Conservation (phyloP, 1,139 yeast genomes). For the Candida tropicalis region DNA sequence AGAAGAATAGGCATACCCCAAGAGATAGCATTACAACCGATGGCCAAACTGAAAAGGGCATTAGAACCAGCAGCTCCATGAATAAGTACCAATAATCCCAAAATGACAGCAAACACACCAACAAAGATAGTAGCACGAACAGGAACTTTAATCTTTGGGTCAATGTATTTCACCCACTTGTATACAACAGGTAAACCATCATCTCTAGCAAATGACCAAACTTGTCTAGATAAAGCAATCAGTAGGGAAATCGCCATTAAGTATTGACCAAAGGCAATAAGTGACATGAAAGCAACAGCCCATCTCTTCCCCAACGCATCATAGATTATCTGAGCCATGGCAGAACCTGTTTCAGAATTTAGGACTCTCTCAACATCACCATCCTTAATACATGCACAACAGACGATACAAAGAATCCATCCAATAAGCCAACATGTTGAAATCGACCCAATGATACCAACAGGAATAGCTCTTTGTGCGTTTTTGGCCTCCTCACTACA, state of each 20-base stretch:
- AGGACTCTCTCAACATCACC: slow-evolving; percentile 50
- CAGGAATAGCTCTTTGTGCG: slow-evolving; percentile 66
- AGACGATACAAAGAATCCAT: slow-evolving; percentile 55
- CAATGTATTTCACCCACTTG: slow-evolving; percentile 52
- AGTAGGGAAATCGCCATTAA: slow-evolving; percentile 56
- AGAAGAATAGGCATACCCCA: slow-evolving; percentile 38
- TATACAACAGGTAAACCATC: slow-evolving; percentile 46
- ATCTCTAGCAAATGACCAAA: slow-evolving; percentile 45
- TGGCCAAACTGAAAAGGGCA: slow-evolving; percentile 53
- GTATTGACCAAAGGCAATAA: slow-evolving; percentile 63
- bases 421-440: slow-evolving; percentile 64
- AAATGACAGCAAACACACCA: slow-evolving; percentile 45
- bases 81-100: slow-evolving; percentile 61
- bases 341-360: slow-evolving; percentile 49
- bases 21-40: slow-evolving; percentile 45
- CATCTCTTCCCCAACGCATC: slow-evolving; percentile 70
- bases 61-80: slow-evolving; percentile 58
- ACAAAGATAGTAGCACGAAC: slow-evolving; percentile 61
- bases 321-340: slow-evolving; percentile 66
- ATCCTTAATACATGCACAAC: slow-evolving; percentile 55
- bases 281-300: slow-evolving; percentile 66
- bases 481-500: slow-evolving; percentile 72
- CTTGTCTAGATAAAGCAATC: slow-evolving; percentile 41
- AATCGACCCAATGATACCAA: slow-evolving; percentile 56
- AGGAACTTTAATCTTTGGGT: slow-evolving; percentile 58